Conservation (phyloP, 805 yeast species). For the Candida fluviatilis region DNA sequence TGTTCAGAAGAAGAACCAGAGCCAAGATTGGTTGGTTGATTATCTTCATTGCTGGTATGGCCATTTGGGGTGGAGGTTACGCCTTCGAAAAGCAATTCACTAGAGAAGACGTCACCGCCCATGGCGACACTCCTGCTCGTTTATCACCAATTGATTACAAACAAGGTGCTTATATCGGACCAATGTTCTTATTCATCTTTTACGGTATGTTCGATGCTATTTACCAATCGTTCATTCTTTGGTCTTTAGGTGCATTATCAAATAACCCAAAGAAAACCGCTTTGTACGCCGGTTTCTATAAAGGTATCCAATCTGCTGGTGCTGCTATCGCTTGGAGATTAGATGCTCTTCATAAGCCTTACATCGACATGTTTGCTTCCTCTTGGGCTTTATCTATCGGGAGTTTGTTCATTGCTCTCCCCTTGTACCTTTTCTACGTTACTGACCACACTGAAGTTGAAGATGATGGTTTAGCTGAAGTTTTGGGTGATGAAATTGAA, state of each 20-base stretch:
- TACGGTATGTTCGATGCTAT: slow-evolving; percentile 59
- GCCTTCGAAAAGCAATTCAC: slow-evolving; percentile 42
- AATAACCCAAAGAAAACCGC: slow-evolving; percentile 54
- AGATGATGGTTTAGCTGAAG: slow-evolving; percentile 24
- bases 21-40: slow-evolving; percentile 43
- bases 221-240: slow-evolving; percentile 55
- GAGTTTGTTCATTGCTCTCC: slow-evolving; percentile 45
- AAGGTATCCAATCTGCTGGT: slow-evolving; percentile 62
- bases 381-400: slow-evolving; percentile 51
- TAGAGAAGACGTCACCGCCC: slow-evolving; percentile 27
- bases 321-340: slow-evolving; percentile 59
- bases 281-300: slow-evolving; percentile 58
- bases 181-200: slow-evolving; percentile 58
- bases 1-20: slow-evolving; percentile 40
- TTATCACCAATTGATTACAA: slow-evolving; percentile 41
- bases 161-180: slow-evolving; percentile 48
- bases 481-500: slow-evolving; percentile 22
- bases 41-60: slow-evolving; percentile 37
- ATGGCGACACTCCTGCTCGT: slow-evolving; percentile 8
- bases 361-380: slow-evolving; percentile 41
- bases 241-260: slow-evolving; percentile 57
- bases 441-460: slow-evolving; percentile 39
- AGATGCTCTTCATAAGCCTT: slow-evolving; percentile 39
- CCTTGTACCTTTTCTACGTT: slow-evolving; percentile 41
- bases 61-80: slow-evolving; percentile 59